Percentiles rank a stretch among this genome's conserved stretches.
Conservation (phyloP, 1,139 yeast species). For the Debaryomycetaceae sp. region DNA sequence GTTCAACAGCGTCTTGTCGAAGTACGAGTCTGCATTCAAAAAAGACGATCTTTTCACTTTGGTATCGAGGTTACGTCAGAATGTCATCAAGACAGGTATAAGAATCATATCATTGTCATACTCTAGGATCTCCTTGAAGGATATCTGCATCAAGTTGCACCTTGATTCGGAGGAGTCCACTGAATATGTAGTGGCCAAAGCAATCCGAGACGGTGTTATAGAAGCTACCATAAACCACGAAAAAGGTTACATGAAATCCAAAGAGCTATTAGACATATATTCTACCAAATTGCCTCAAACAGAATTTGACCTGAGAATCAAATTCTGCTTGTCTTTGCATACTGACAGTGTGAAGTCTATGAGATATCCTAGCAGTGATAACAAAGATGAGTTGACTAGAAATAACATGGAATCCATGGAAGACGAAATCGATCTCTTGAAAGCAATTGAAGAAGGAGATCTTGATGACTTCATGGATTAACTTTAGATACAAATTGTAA, state of each 20-base stretch:
- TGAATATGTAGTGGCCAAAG: slow-evolving; percentile 94
- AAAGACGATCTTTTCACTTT: slow-evolving; percentile 81
- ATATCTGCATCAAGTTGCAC: slow-evolving; percentile 83
- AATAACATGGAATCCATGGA: slow-evolving; percentile 33
- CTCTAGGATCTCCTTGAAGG: slow-evolving; percentile 86
- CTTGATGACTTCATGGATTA: slow-evolving; percentile 50
- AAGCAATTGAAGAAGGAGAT: slow-evolving; percentile 49
- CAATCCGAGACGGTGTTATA: slow-evolving; percentile 95
- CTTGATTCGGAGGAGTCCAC: slow-evolving; percentile 94
- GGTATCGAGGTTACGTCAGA: slow-evolving; percentile 88
- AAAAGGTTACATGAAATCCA: slow-evolving; percentile 87
- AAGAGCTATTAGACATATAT: slow-evolving; percentile 81
- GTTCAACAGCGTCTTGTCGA: slow-evolving; percentile 70
- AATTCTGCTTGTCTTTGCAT: slow-evolving; percentile 85
- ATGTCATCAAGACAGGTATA: slow-evolving; percentile 96
- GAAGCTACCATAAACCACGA: slow-evolving; percentile 93
- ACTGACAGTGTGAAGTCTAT: slow-evolving; percentile 92
- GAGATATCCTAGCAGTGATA: slow-evolving; percentile 68
- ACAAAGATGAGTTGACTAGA: slow-evolving; percentile 27
- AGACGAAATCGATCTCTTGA: slow-evolving; percentile 43
- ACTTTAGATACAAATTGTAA: slow-evolving; percentile 1
- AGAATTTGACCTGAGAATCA: slow-evolving; percentile 89
- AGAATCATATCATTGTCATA: slow-evolving; percentile 90
- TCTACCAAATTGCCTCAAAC: slow-evolving; percentile 84
- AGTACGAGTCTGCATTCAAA: slow-evolving; percentile 60